Base-by-base conservation (phyloP, 345 rosid genomes). In the Lepidium aucheri region DNA sequence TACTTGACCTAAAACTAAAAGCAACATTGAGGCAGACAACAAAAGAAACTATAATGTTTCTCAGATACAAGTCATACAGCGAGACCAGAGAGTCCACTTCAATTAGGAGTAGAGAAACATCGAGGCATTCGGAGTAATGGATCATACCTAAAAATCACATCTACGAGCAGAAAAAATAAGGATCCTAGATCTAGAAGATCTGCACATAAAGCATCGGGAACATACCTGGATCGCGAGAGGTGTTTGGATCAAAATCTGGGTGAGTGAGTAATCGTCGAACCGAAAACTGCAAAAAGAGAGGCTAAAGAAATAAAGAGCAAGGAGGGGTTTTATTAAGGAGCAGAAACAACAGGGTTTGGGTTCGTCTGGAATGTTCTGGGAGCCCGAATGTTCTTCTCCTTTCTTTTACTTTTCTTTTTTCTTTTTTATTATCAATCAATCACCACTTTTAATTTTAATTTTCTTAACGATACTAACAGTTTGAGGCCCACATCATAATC, bases 171-270 rank as follows among this genome's bases (percentile, higher is more conserved):
- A 14, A 12, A 53, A 35, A 32, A 45, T 0, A 15, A 8, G 35
- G 2, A 22, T 18, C 63, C 26, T 24, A 15, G 72, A 67, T 56
- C 63, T 56, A 35, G 2, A 44, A 22, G 56, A 56, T 67, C 56
- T 28, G 38, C 41, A n/a, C 33, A 3, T 32, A 33, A 4, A 24
- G 69, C 16, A 26, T 24, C 10, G 35, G 34, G 57, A 77, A 65
- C 76, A 28, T 56, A 81, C 84, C 82, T 73, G 66, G 15, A 12
- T 51, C 10, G 70, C 42, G 63, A 63, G 51, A 57, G 43, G 33
- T 4, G 33, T 36, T 16, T 6, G 53, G 40, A 39, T 63, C 5
- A n/a, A 60, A 50, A 45, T 14, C 59, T 41, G 32, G 18, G 67
- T 10, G 40, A 36, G 17, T 40, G 15, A 16, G 14, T 45, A 3